Evolutionary conservation across 1,284 basidiomycete genomes (phyloP).

Genomic region (Moniliophthora roreri): DNA sequence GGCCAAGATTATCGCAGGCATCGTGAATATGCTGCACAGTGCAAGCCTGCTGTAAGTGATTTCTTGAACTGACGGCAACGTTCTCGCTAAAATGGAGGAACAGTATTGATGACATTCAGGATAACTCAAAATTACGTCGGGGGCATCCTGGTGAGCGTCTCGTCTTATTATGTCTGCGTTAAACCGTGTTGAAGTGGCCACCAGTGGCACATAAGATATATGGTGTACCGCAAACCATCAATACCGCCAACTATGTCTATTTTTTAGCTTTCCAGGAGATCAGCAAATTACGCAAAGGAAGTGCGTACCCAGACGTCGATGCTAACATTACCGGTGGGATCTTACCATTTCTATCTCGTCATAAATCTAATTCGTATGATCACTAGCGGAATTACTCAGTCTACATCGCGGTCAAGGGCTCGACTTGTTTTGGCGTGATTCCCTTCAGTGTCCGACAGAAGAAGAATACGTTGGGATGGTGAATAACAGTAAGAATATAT

Average conservation of each 20-base stretch:
- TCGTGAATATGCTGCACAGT: constrained; percentile 94
- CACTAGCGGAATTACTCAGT: constrained; percentile 76
- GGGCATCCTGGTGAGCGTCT: constrained; percentile 80
- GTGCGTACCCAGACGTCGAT: constrained; percentile 58
- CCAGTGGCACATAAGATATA: constrained; percentile 93
- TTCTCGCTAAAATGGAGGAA: constrained; percentile 9
- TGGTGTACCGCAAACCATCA: constrained; percentile 95
- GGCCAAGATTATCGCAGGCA: constrained; percentile 71
- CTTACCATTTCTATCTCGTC: neutral
- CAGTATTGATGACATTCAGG: constrained; percentile 97
- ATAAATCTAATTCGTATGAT: neutral
- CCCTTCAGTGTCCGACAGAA: constrained; percentile 89
- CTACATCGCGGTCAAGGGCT: constrained; percentile 96
- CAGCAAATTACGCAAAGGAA: constrained; percentile 52
- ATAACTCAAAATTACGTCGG: constrained; percentile 87
- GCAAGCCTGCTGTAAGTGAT: constrained; percentile 83
- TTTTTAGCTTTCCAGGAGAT: constrained; percentile 86
- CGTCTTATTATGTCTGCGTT: too few species aligned
- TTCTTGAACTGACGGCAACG: neutral
- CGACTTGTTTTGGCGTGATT: constrained; percentile 94
- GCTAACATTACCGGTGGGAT: constrained; percentile 53
- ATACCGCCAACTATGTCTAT: constrained; percentile 96
- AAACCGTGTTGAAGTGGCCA: too few species aligned
- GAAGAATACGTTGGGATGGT: constrained; percentile 97
- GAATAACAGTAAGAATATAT: constrained; percentile 87